Conservation (phyloP, 495 filamentous ascomycete species). For the Penicillium pancosmium region DNA sequence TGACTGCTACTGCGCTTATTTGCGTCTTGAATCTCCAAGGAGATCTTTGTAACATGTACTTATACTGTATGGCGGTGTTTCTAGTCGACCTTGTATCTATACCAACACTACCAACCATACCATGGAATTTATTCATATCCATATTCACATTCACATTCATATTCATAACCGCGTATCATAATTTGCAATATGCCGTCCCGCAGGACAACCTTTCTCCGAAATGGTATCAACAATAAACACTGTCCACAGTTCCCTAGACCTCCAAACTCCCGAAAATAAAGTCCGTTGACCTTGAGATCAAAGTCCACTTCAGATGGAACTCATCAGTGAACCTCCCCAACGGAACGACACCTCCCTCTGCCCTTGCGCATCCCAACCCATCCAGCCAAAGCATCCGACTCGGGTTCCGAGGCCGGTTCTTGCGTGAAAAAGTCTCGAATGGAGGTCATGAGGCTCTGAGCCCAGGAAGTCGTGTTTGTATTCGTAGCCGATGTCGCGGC, state of each 20-base stretch:
- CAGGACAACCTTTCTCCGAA: neutral
- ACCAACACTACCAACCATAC: constrained; percentile 12
- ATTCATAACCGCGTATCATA: neutral
- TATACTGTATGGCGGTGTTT: constrained; percentile 28
- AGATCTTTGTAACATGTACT: constrained; percentile 21
- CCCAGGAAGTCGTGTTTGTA: constrained; percentile 13
- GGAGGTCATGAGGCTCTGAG: constrained; percentile 13
- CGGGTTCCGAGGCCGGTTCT: constrained; percentile 10
- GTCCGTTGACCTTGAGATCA: too few relatives aligned
- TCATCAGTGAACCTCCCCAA: constrained; percentile 26
- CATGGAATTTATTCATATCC: constrained; percentile 19
- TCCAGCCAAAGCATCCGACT: constrained; percentile 27
- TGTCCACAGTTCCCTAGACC: too few relatives aligned
- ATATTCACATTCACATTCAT: constrained; percentile 1
- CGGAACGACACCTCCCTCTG: constrained; percentile 25
- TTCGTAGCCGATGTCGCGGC: neutral
- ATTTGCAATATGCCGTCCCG: neutral
- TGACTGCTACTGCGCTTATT: constrained; percentile 6
- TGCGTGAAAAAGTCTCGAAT: constrained; percentile 15
- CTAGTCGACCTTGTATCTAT: constrained; percentile 33
- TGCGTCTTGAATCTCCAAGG: constrained; percentile 3
- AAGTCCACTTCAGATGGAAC: neutral
- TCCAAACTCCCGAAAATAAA: too few relatives aligned
- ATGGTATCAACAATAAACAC: too few relatives aligned
- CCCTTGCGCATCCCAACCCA: constrained; percentile 27